Evolutionary conservation across 495 filamentous ascomycete genomes (phyloP), one percentile per base, ranked within the genome.

Genomic region (Geopyxis carbonaria): DNA sequence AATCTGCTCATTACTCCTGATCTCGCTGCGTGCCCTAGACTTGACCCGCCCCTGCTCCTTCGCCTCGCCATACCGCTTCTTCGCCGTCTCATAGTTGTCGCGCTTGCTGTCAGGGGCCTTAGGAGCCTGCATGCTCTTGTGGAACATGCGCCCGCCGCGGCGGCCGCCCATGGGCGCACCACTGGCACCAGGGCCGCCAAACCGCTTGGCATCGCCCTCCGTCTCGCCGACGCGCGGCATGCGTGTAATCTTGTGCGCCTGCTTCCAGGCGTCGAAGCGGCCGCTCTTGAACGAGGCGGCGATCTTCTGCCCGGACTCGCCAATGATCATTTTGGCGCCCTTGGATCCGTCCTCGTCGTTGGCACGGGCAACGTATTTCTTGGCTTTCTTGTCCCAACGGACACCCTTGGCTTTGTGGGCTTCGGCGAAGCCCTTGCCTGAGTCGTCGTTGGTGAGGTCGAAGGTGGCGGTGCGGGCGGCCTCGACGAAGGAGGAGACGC

Each of bases 341-440:
- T 78, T 78, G 34, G 75, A 83, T 13, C 89, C 91, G 64, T 94
- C 89, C 51, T 91, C 81, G 59, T 95, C 89, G 65, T 95, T 93
- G 44, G 72, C 75, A 19, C 76, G 68, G 2, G 78, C 62, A 5
- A 97, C 87, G 60, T 94, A 97, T 61, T 94, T 95, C 61, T 79
- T 87, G 49, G 75, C 71, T 52, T 89, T 86, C 69, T 93, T 93
- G 64, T 97, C 89, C 89, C 89, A 97, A 39, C 86, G 73, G 73
- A 89, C 72, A 32, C 75, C 72, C 25, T 74, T 66, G 9, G 63
- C 57, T 51, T 72, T 70, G 15, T 47, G 46, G 1, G 80, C 72
- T 50, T 80, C 73, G 28, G 66, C 84, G 53, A 91, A 86, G 7
- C 67, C 65, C 42, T 75, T 77, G 28, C 68, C 69, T 5, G 79